Conservation (phyloP, 1,139 yeast genomes). For the Ashbya aceris region DNA sequence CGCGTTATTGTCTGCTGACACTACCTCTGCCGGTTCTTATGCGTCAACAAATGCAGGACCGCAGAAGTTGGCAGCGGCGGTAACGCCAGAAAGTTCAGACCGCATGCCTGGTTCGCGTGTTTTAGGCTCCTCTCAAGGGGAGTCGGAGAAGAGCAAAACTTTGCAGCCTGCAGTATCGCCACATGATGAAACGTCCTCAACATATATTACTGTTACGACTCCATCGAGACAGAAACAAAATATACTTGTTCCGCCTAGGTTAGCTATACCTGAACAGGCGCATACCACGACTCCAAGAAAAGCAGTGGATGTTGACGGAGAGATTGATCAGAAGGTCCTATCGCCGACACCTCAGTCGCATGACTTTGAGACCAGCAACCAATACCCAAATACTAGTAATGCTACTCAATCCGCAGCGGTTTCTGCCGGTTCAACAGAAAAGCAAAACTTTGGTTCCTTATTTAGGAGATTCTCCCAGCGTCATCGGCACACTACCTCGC, state of each 20-base stretch:
- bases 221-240: constrained; percentile 9
- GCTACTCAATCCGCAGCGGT: constrained; percentile 1
- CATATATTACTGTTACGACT: constrained; percentile 3
- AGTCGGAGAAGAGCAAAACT: too few relatives aligned
- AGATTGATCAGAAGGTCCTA: constrained; percentile 18
- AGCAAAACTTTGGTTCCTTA: constrained; percentile 26
- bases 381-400: constrained; percentile 1
- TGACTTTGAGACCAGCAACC: constrained; percentile 7
- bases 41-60: background rate
- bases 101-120: background rate
- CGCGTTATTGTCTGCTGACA: background rate
- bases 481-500: constrained; percentile 17
- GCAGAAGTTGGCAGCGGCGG: background rate
- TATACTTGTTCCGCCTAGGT: constrained; percentile 31
- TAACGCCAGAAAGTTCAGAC: background rate
- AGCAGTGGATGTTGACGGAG: constrained; percentile 17
- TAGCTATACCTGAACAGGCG: constrained; percentile 59
- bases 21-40: constrained; percentile 2
- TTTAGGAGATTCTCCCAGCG: constrained; percentile 30
- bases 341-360: constrained; percentile 14
- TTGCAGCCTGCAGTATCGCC: too few relatives aligned
- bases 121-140: too few relatives aligned
- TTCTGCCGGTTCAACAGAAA: constrained; percentile 12
- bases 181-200: background rate
- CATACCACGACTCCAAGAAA: constrained; percentile 42